phyloP scores from a whole-genome alignment of 306 rosid genomes.

The Medicago lupulina region DNA sequence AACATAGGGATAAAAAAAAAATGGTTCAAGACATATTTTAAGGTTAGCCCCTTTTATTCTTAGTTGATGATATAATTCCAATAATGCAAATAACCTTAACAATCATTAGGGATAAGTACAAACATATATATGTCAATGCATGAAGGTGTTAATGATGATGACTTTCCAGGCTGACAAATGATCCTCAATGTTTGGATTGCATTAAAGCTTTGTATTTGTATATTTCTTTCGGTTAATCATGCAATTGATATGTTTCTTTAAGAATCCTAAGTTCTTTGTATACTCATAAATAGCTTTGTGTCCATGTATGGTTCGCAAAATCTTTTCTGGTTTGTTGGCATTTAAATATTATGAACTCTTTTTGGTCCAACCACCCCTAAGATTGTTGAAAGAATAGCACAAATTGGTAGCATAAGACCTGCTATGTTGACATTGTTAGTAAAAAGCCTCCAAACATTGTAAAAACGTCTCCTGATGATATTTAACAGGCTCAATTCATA shows the following conservation, averaged over 20 bases:
- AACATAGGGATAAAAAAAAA: background rate
- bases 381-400: background rate
- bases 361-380: constrained; percentile 1
- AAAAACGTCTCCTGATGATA: background rate
- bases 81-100: constrained; percentile 13
- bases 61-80: background rate
- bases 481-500: background rate
- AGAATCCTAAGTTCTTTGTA: background rate
- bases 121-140: background rate
- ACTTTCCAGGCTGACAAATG: constrained; percentile 30
- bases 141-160: background rate
- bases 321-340: background rate
- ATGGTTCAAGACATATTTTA: background rate
- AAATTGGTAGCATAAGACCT: background rate
- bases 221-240: background rate
- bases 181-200: background rate
- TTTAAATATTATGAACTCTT: background rate
- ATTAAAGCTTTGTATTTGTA: background rate
- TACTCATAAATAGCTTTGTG: background rate
- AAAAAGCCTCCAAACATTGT: background rate
- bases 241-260: constrained; percentile 15
- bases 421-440: background rate
- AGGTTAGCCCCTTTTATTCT: background rate
- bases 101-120: constrained; percentile 1
- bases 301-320: constrained; percentile 19